phyloP scores from a whole-genome alignment of 495 filamentous ascomycete species.

The Melanomma pulvis-pyrius region DNA sequence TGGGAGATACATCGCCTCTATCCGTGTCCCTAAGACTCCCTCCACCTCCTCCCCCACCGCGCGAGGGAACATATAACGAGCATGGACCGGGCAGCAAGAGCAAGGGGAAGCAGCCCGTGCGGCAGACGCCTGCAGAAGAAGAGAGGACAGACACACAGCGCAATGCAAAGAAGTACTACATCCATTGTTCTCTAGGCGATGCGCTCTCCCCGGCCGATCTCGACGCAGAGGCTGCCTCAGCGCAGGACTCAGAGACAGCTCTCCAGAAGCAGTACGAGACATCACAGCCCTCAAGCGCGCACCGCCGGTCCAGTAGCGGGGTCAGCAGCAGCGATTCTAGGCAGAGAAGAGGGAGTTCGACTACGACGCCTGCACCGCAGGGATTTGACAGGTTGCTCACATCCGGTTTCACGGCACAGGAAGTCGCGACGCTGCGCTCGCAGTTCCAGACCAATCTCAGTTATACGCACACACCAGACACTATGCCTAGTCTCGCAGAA shows the following conservation, averaged over 20 bases:
- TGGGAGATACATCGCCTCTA: constrained; percentile 56
- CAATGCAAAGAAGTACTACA: constrained; percentile 60
- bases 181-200: constrained; percentile 87
- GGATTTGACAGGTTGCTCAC: constrained; percentile 87
- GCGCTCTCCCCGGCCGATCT: constrained; percentile 70
- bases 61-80: constrained; percentile 49
- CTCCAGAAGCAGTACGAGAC: constrained; percentile 23
- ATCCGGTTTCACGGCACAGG: constrained; percentile 76
- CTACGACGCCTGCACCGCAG: constrained; percentile 64
- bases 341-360: constrained; percentile 37
- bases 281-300: constrained; percentile 5
- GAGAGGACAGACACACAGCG: neutral
- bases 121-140: constrained; percentile 41
- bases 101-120: constrained; percentile 62
- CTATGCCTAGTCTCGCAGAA: constrained; percentile 69
- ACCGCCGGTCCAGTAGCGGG: constrained; percentile 11
- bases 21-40: constrained; percentile 65
- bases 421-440: constrained; percentile 77
- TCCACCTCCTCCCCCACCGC: constrained; percentile 51
- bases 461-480: constrained; percentile 68
- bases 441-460: constrained; percentile 81
- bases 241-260: constrained; percentile 45
- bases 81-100: constrained; percentile 54
- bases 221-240: constrained; percentile 61
- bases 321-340: constrained; percentile 12